Base-by-base conservation (phyloP, 495 filamentous ascomycete species). In the Aspergillus egyptiacus region DNA sequence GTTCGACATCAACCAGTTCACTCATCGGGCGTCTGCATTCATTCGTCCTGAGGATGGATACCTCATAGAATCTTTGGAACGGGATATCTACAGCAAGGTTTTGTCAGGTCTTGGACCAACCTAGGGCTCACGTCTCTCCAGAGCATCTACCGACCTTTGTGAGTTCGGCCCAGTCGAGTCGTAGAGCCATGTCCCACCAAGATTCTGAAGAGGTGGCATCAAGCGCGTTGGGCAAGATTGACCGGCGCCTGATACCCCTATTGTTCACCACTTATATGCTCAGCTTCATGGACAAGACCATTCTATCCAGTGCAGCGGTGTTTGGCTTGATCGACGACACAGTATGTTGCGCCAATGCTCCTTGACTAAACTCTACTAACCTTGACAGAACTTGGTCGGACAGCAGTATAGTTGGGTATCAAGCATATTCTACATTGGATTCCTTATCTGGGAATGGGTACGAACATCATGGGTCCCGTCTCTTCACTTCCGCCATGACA, bases 341-440 rank as follows among this genome's bases (percentile, higher is more conserved):
- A 7, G 68, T 71, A 43, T 24, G 51, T 27, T 31, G 9, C 28
- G 28, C 28, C 28, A n/a, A n/a, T n/a, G n/a, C n/a, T n/a, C n/a
- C n/a, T n/a, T n/a, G n/a, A n/a, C n/a, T n/a, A n/a, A n/a, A n/a
- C n/a, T n/a, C n/a, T n/a, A n/a, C 18, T 22, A 11, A 70, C 77
- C 45, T 69, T 24, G 34, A 62, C 22, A 58, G 56, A 43, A 55
- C 6, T 62, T 83, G 3, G 61, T 67, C 19, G 79, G 79, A 20
- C 64, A 71, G 4, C 71, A 82, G 45, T 83, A 83, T 46, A 78
- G 67, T 53, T 84, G 76, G 77, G 68, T 82, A 0, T 74, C 69
- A 2, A 73, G 69, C n/a, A 61, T 80, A 18, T 84, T 83, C 66
- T 82, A 84, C 55, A 76, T 84, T 53, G 82, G 82, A 3, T 84